phyloP scores from a whole-genome alignment of 2,329 filamentous ascomycete species.

The Diplodia intermedia region DNA sequence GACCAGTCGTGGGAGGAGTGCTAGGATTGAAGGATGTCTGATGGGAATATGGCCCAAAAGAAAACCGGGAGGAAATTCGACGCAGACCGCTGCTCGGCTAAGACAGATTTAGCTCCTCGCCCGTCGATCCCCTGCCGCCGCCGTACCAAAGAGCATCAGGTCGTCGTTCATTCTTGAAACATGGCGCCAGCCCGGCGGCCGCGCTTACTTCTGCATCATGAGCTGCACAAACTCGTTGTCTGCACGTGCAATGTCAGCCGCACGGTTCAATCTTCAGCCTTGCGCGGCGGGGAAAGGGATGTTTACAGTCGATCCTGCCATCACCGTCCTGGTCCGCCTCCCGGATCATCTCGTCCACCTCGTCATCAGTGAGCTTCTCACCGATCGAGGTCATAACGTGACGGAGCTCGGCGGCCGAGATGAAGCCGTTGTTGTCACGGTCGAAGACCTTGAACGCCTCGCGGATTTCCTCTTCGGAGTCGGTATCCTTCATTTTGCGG shows the following conservation, averaged over 20 bases:
- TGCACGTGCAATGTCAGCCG: constrained; percentile 39
- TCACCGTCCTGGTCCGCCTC: constrained; percentile 70
- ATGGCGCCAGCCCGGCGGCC: constrained; percentile 13
- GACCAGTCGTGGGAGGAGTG: constrained; percentile 25
- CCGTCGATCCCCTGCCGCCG: constrained; percentile 29
- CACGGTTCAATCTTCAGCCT: background rate
- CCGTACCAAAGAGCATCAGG: constrained; percentile 33
- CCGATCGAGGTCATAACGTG: constrained; percentile 70
- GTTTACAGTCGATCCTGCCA: constrained; percentile 68
- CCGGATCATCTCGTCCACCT: constrained; percentile 71
- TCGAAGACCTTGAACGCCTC: constrained; percentile 72
- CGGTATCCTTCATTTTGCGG: constrained; percentile 66
- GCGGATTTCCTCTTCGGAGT: constrained; percentile 69
- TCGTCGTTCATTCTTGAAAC: constrained; percentile 32
- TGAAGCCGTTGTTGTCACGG: constrained; percentile 70
- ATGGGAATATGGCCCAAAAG: constrained; percentile 30
- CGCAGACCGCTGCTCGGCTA: constrained; percentile 19
- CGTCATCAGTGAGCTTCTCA: constrained; percentile 67
- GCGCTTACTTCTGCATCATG: constrained; percentile 62
- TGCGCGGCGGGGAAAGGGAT: background rate
- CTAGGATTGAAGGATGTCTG: constrained; percentile 32
- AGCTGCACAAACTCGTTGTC: constrained; percentile 64
- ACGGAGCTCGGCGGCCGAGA: constrained; percentile 67
- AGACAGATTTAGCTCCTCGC: constrained; percentile 25
- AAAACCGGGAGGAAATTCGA: constrained; percentile 26